phyloP scores from a whole-genome alignment of 2,329 filamentous ascomycete genomes.

The Aspergillus sp. region DNA sequence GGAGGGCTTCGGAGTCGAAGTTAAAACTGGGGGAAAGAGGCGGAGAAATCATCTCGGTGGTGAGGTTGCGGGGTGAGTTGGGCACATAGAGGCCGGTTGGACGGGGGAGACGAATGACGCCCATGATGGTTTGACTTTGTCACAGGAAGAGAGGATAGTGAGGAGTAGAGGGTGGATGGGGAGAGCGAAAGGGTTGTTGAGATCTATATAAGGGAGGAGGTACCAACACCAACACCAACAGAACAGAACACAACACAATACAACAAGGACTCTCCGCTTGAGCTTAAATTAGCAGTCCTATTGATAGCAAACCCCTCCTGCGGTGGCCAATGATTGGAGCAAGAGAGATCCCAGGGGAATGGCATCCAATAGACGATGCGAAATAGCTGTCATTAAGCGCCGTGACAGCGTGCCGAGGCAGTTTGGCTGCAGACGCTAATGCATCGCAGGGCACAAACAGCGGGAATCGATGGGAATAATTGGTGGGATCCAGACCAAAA shows the following conservation, averaged over 20 bases:
- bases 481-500: constrained; percentile 1
- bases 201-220: background rate
- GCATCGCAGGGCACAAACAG: background rate
- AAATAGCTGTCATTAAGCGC: constrained; percentile 18
- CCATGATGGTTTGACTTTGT: constrained; percentile 24
- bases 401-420: constrained; percentile 2
- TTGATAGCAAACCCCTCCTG: constrained; percentile 15
- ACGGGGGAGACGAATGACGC: constrained; percentile 35
- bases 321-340: constrained; percentile 3
- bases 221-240: background rate
- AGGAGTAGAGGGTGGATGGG: background rate
- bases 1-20: constrained; percentile 37
- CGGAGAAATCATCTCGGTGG: constrained; percentile 42
- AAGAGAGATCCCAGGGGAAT: background rate
- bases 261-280: background rate
- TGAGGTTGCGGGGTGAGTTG: constrained; percentile 34
- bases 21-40: constrained; percentile 39
- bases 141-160: background rate
- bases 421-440: background rate
- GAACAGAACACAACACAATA: background rate
- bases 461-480: background rate
- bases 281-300: constrained; percentile 9
- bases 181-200: background rate
- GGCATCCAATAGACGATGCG: constrained; percentile 12
- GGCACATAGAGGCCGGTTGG: constrained; percentile 37